Evolutionary conservation across 2,329 filamentous ascomycete species (phyloP), one percentile per base, ranked within the genome.

Genomic region (Penicillium sp.): DNA sequence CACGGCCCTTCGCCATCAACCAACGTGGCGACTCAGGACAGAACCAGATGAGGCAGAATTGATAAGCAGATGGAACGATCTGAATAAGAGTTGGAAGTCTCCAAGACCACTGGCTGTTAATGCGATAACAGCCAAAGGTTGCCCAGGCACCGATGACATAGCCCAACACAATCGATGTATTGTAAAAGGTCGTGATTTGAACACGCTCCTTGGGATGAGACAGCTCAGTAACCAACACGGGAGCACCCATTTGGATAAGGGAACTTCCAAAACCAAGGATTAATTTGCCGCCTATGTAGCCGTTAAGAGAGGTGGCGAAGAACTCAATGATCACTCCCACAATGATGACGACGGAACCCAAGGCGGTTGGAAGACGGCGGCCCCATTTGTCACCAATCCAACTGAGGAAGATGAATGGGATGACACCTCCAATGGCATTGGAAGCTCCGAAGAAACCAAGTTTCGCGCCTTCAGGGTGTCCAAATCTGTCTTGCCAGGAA

Each of bases 11-110:
- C 38, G 81, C 79, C 46, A 87, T 78, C 30, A 87, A 72, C 81
- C 82, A 88, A 40, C 87, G 80, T 1, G 87, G 87, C 0, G 82
- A 85, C 63, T 89, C 87, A 0, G 86, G 86, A 5, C 86, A 79
- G 54, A 85, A 81, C 56, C 82, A 79, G 10, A 73, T 57, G 19
- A 85, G 76, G 63, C 83, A 79, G 70, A 76, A 68, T 28, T 68
- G 66, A 42, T 67, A 67, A 14, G 79, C 61, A 14, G 80, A 80
- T 13, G 79, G 82, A 4, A 81, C 61, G 46, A 80, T 79, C 68
- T 87, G 85, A 1, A 84, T 69, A 4, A 86, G 74, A 1, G 82
- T 82, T 0, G 84, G 85, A 19, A 85, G 75, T 49, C 82, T 76
- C 84, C 81, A 83, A 0, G 79, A 78, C 84, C 83, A 85, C 48